phyloP scores from a whole-genome alignment of 768 basidiomycete genomes.

The Pholiota molesta region DNA sequence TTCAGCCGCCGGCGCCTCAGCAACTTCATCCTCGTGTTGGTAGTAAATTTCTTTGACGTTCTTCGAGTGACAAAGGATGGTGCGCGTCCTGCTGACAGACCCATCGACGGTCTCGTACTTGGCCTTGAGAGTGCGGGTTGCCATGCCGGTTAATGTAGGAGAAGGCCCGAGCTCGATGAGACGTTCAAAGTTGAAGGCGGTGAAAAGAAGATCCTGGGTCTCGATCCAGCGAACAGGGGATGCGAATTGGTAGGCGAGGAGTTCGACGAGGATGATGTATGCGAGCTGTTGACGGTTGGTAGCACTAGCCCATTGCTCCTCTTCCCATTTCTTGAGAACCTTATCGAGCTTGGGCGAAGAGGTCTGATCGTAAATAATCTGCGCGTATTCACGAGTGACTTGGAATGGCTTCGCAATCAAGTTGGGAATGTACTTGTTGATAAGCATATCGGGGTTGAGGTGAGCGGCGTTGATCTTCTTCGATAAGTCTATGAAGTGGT shows the following conservation, averaged over 20 bases:
- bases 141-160: conserved; percentile 96
- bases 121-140: conserved; percentile 83
- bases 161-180: conserved; percentile 96
- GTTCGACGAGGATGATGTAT: conserved; percentile 94
- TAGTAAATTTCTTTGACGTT: conserved; percentile 98
- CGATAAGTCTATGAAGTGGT: conserved; percentile 68
- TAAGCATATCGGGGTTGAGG: conserved; percentile 91
- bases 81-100: conserved; percentile 75
- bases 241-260: conserved; percentile 97
- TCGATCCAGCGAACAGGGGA: conserved; percentile 99
- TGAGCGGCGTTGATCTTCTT: conserved; percentile 96
- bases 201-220: conserved; percentile 95
- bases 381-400: conserved; percentile 84
- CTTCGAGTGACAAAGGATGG: conserved; percentile 93
- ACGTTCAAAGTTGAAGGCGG: conserved; percentile 84
- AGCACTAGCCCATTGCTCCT: conserved; percentile 80
- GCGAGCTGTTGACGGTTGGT: conserved; percentile 92
- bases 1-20: conserved; percentile 44
- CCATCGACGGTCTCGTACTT: conserved; percentile 94
- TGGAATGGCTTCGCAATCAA: conserved; percentile 89
- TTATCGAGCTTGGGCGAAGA: conserved; percentile 94
- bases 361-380: conserved; percentile 96
- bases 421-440: conserved; percentile 97
- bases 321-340: conserved; percentile 92
- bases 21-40: conserved; percentile 88